Percentiles rank a stretch among this genome's conserved stretches.
phyloP scores from a whole-genome alignment of 2,329 filamentous ascomycete genomes.

The Xylaria sp. region DNA sequence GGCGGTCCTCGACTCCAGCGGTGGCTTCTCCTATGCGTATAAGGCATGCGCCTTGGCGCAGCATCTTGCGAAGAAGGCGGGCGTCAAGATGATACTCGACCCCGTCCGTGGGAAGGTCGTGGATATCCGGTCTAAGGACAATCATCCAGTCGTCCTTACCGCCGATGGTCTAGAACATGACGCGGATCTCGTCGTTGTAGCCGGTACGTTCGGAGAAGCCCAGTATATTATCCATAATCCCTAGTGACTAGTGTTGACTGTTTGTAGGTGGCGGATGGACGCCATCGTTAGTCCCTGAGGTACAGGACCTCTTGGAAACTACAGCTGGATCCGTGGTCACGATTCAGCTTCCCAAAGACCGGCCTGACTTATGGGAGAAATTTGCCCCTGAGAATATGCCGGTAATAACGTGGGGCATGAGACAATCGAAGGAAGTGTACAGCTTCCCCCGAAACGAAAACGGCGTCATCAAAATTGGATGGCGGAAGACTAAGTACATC shows the following conservation, averaged over 20 bases:
- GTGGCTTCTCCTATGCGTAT: conserved; percentile 45
- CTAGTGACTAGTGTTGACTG: neutral
- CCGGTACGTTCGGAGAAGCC: conserved; percentile 27
- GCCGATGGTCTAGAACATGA: conserved; percentile 25
- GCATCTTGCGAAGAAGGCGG: conserved; percentile 43
- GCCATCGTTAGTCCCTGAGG: conserved; percentile 43
- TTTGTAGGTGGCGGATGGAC: conserved; percentile 46
- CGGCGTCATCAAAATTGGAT: conserved; percentile 53
- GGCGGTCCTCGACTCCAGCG: conserved; percentile 50
- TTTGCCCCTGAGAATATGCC: conserved; percentile 50
- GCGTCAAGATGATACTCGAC: conserved; percentile 47
- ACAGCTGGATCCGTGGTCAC: conserved; percentile 50
- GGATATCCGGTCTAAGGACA: conserved; percentile 12
- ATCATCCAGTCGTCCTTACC: conserved; percentile 18
- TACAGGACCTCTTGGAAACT: conserved; percentile 49
- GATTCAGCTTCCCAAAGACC: conserved; percentile 45
- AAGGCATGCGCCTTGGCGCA: conserved; percentile 33
- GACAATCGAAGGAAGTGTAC: conserved; percentile 47
- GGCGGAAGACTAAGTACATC: conserved; percentile 53
- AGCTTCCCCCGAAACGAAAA: conserved; percentile 49
- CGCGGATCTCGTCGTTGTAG: conserved; percentile 37
- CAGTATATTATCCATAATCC: neutral
- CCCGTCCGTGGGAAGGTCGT: conserved; percentile 26
- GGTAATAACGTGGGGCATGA: conserved; percentile 45
- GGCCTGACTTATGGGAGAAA: conserved; percentile 40